Base-by-base conservation (phyloP, 2,329 filamentous ascomycete species). In the Lecanoromycetidae sp. region DNA sequence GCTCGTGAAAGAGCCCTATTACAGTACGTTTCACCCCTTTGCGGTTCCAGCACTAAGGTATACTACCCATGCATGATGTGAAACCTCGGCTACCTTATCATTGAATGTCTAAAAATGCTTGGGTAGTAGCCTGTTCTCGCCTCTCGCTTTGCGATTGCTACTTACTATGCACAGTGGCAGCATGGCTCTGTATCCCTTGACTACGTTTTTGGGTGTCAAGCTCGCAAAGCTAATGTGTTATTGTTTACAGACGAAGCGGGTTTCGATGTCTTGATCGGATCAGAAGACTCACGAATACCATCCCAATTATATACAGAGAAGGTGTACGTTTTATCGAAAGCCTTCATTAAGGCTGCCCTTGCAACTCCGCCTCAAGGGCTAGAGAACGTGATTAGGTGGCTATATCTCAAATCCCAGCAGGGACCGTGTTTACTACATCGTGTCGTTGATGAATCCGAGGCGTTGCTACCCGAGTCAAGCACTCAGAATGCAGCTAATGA, bases 1-100 rank as follows among this genome's bases (percentile, higher is more conserved):
- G 0, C 63, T 80, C 12, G 76, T 79, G 17, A 70, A 70, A 36
- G 70, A 74, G 50, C 77, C 77, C 1, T 80, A 77, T 57, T 80
- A 76, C 63, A 80, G 66, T 69, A 61, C 55, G 65, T 60, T 12
- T 5, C 10, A 29, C 10, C 10, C 17, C 39, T 13, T 38, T 13
- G 29, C 13, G 20, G 63, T 65, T 59, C 17, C 13, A 10, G n/a
- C 15, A 23, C 19, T 26, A 41, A 6, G 6, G 41, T 47, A 56
- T 54, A 49, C 54, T 57, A 58, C 58, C 61, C 62, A 68, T 71
- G 70, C 61, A 63, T 75, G 72, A 75, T 72, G 71, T 74, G 69
- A 75, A 65, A 66, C 69, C 71, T 74, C 70, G 68, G 71, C 72
- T 75, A 75, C 50, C 56, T 56, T 54, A 45, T 26, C 38, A 49